These are phyloP conservation scores for Kodamaea nitidulidarum DNA, from an alignment of 805 yeast species.

Conservation along the genomic window DNA sequence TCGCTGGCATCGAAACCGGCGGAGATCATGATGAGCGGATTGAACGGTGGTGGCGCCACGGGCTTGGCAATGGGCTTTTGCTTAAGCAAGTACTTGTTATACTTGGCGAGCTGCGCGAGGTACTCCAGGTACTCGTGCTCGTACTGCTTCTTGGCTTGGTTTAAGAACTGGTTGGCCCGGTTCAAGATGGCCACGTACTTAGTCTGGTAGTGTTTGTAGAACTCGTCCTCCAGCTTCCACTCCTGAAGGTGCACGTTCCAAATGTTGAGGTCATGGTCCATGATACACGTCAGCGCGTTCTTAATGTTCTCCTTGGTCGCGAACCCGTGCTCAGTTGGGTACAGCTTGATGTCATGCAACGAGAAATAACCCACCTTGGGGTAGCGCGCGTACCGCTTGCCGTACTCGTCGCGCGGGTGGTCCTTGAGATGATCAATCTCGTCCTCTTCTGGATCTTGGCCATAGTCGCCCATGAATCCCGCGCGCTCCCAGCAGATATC, in stretches of 20 bases:
- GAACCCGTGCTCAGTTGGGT: conserved; percentile 76
- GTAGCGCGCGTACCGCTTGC: conserved; percentile 38
- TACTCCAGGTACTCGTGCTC: conserved; percentile 32
- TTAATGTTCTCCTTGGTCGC: conserved; percentile 68
- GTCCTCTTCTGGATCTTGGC: conserved; percentile 43
- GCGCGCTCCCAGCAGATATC: conserved; percentile 82
- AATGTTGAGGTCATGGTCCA: conserved; percentile 71
- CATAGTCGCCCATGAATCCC: conserved; percentile 48
- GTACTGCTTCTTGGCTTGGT: conserved; percentile 43
- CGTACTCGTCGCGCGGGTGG: conserved; percentile 45
- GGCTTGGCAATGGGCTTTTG: conserved; percentile 26
- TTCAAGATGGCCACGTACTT: conserved; percentile 59
- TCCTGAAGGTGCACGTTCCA: conserved; percentile 82
- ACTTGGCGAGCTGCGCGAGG: conserved; percentile 20
- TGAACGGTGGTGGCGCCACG: conserved; percentile 34
- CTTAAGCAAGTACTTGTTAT: conserved; percentile 30
- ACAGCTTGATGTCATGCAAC: conserved; percentile 79
- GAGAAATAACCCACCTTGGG: conserved; percentile 81
- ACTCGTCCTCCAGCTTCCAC: conserved; percentile 61
- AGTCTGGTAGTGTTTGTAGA: conserved; percentile 55
- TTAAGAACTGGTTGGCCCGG: conserved; percentile 64
- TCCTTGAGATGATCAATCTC: conserved; percentile 30
- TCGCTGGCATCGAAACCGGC: conserved; percentile 90
- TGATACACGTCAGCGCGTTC: conserved; percentile 74
- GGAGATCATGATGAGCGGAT: conserved; percentile 61